phyloP scores from a whole-genome alignment of 1,139 yeast genomes.

The Lodderomyces margitis region DNA sequence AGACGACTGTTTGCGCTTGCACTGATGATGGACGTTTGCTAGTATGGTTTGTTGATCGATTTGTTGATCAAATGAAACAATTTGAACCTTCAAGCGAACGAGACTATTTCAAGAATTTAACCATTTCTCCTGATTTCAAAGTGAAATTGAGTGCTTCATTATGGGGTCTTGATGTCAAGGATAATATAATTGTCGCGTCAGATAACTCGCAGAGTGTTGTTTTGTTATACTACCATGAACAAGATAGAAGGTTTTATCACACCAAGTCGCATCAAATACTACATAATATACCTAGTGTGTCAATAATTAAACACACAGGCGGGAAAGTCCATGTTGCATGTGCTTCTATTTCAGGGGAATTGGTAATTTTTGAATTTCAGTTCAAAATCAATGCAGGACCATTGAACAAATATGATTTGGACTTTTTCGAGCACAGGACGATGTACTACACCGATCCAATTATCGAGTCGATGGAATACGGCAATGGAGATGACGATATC shows the following conservation, averaged over 20 bases:
- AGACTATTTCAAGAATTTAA: constrained; percentile 13
- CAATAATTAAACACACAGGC: constrained; percentile 16
- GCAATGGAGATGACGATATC: constrained; percentile 12
- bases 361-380: constrained; percentile 38
- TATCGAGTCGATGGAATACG: constrained; percentile 25
- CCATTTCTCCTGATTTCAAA: constrained; percentile 32
- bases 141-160: constrained; percentile 48
- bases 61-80: constrained; percentile 17
- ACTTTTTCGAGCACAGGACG: constrained; percentile 15
- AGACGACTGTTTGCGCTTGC: constrained; percentile 45
- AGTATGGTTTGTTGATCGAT: constrained; percentile 38
- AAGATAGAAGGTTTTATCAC: constrained; percentile 30
- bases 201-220: constrained; percentile 56
- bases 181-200: constrained; percentile 47
- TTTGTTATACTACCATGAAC: constrained; percentile 34
- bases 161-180: constrained; percentile 60
- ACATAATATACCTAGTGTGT: constrained; percentile 62
- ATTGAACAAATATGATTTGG: constrained; percentile 18
- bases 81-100: constrained; percentile 1
- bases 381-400: constrained; percentile 32
- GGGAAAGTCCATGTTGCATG: constrained; percentile 30
- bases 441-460: constrained; percentile 31
- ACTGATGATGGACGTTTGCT: constrained; percentile 57
- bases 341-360: constrained; percentile 50
- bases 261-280: constrained; percentile 42